Evolutionary conservation across 1,139 yeast genomes (phyloP).

Genomic region (Wickerhamomyces sp.): DNA sequence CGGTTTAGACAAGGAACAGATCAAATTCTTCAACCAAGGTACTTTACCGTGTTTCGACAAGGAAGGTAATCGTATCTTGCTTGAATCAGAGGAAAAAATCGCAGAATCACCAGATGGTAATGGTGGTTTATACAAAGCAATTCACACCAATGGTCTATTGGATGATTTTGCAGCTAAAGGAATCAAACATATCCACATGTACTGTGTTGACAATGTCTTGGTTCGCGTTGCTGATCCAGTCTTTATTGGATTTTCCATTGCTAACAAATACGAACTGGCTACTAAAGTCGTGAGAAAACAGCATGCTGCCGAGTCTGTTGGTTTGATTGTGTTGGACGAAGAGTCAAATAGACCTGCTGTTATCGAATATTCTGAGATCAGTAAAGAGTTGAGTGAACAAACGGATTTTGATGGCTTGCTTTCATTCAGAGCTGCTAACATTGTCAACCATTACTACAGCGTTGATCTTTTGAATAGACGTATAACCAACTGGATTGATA

Average conservation of each 20-base stretch:
- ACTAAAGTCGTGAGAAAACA: constrained; percentile 95
- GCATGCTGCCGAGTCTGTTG: constrained; percentile 84
- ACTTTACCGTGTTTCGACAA: constrained; percentile 82
- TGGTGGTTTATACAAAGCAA: constrained; percentile 92
- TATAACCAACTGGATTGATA: constrained; percentile 67
- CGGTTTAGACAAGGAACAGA: constrained; percentile 57
- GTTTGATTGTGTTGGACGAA: constrained; percentile 76
- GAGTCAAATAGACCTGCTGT: constrained; percentile 71
- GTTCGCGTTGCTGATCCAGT: constrained; percentile 94
- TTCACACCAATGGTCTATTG: constrained; percentile 57
- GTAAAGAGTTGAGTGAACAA: constrained; percentile 64
- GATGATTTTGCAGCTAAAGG: constrained; percentile 66
- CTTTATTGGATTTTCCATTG: constrained; percentile 82
- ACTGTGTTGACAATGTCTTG: constrained; percentile 91
- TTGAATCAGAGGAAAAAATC: constrained; percentile 49
- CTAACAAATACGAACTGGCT: constrained; percentile 64
- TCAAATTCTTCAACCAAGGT: constrained; percentile 89
- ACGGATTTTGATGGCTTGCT: constrained; percentile 51
- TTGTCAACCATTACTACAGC: constrained; percentile 94
- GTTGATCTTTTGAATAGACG: constrained; percentile 56
- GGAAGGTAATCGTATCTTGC: constrained; percentile 65
- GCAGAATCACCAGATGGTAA: constrained; percentile 97
- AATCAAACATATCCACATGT: constrained; percentile 89
- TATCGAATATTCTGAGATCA: constrained; percentile 91
- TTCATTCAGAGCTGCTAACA: constrained; percentile 88